Conservation (phyloP, 2,329 filamentous ascomycete genomes). For the Cladophialophora immunda region DNA sequence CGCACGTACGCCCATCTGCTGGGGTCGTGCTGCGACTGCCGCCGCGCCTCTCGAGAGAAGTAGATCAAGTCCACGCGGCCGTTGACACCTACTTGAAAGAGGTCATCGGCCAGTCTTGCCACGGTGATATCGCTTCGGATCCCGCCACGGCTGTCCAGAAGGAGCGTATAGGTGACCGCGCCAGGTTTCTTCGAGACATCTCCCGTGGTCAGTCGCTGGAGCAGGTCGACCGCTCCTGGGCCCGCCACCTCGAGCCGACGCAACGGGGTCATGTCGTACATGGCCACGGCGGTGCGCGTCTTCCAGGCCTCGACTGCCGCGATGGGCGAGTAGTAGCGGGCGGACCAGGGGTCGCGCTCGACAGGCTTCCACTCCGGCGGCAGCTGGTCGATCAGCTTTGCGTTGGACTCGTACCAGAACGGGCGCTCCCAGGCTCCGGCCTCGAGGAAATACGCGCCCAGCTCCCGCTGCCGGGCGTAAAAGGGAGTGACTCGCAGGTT, state of each 20-base stretch:
- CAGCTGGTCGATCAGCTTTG: constrained; percentile 59
- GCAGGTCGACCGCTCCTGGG: constrained; percentile 63
- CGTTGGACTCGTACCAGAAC: constrained; percentile 69
- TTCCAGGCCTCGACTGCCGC: constrained; percentile 70
- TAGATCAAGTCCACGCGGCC: constrained; percentile 64
- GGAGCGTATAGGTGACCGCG: constrained; percentile 64
- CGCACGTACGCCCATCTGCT: constrained; percentile 60
- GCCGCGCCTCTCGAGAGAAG: constrained; percentile 61
- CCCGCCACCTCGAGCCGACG: constrained; percentile 67
- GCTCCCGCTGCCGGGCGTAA: constrained; percentile 61
- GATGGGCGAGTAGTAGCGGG: constrained; percentile 65
- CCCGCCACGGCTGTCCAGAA: constrained; percentile 63
- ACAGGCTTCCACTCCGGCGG: constrained; percentile 64
- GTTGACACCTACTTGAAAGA: constrained; percentile 65
- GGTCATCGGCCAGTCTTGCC: constrained; percentile 58
- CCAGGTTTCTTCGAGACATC: constrained; percentile 57
- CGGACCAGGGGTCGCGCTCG: constrained; percentile 67
- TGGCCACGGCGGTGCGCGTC: constrained; percentile 67
- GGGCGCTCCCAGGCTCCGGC: constrained; percentile 69
- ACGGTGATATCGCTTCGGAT: constrained; percentile 67
- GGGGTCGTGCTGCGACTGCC: constrained; percentile 54
- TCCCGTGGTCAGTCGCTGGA: constrained; percentile 57
- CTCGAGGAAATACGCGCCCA: constrained; percentile 65
- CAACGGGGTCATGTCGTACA: constrained; percentile 71
- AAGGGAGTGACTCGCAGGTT: constrained; percentile 69